A percentile compares a stretch with the other conserved stretches of the same genome.
phyloP scores from a whole-genome alignment of 306 rosid genomes.

The Argentina anserina region DNA sequence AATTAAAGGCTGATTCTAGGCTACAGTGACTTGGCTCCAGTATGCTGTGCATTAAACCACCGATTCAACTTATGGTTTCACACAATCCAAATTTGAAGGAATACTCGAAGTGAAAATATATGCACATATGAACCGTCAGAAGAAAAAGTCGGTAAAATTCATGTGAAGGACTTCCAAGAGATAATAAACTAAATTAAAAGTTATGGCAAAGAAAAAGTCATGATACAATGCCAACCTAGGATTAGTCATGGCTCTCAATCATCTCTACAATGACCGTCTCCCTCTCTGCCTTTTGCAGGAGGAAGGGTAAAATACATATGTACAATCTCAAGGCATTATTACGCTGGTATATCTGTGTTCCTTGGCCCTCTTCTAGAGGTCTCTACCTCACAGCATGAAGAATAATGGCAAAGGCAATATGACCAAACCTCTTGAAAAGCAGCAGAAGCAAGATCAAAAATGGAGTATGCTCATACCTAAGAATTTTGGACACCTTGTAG shows the following conservation, averaged over 20 bases:
- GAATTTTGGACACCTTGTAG: constrained; percentile 17
- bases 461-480: constrained; percentile 39
- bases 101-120: neutral
- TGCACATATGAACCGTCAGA: neutral
- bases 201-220: constrained; percentile 18
- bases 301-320: constrained; percentile 56
- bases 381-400: constrained; percentile 21
- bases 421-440: constrained; percentile 32
- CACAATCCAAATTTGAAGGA: neutral
- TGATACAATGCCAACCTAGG: constrained; percentile 46
- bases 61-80: neutral
- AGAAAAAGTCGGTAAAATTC: constrained; percentile 31
- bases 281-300: constrained; percentile 70
- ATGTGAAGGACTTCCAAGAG: constrained; percentile 32
- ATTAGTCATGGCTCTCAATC: constrained; percentile 57
- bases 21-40: neutral
- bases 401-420: constrained; percentile 19
- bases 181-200: constrained; percentile 22
- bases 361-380: constrained; percentile 24
- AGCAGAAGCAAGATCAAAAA: constrained; percentile 43
- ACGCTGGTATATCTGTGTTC: constrained; percentile 22
- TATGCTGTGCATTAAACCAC: neutral
- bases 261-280: constrained; percentile 59
- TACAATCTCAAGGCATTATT: constrained; percentile 57
- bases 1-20: neutral